Percentiles rank a stretch among this genome's conserved stretches.
These are phyloP conservation scores for Eucalyptus melliodora DNA, from an alignment of 345 rosid species.

Conservation along the genomic window DNA sequence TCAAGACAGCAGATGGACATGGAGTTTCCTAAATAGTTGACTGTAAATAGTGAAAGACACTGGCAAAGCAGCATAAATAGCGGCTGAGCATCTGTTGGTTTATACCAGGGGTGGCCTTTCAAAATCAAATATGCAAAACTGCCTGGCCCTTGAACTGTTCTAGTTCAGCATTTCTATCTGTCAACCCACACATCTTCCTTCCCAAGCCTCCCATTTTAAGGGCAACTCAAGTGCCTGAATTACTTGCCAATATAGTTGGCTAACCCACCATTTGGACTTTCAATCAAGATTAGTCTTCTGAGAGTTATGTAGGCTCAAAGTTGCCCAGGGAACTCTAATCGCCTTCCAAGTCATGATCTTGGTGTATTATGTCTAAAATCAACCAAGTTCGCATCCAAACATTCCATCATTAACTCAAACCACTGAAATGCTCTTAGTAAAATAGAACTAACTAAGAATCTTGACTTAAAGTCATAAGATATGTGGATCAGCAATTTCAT, in stretches of 20 bases:
- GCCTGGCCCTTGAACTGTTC: not conserved
- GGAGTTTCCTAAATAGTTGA: not conserved
- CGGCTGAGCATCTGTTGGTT: not conserved
- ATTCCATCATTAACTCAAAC: not conserved
- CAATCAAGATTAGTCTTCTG: not conserved
- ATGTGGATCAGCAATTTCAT: not conserved
- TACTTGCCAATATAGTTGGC: not conserved
- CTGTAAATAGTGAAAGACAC: not conserved
- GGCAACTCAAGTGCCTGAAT: not conserved
- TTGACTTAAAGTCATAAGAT: not conserved
- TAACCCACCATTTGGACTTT: not conserved
- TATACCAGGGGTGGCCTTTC: not conserved
- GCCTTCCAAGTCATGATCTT: not conserved
- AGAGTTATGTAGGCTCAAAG: not conserved
- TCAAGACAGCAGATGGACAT: not conserved
- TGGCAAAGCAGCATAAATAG: not conserved
- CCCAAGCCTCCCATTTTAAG: not conserved
- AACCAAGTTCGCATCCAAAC: not conserved
- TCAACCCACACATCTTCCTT: not conserved
- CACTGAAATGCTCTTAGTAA: not conserved
- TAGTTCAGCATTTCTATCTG: not conserved
- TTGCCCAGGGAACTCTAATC: not conserved
- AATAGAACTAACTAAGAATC: not conserved
- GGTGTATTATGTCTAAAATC: not conserved
- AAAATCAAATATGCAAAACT: not conserved